A percentile compares a stretch with the other conserved stretches of the same genome.
phyloP scores from a whole-genome alignment of 164 flowering plant genomes.

The Piper longum region DNA sequence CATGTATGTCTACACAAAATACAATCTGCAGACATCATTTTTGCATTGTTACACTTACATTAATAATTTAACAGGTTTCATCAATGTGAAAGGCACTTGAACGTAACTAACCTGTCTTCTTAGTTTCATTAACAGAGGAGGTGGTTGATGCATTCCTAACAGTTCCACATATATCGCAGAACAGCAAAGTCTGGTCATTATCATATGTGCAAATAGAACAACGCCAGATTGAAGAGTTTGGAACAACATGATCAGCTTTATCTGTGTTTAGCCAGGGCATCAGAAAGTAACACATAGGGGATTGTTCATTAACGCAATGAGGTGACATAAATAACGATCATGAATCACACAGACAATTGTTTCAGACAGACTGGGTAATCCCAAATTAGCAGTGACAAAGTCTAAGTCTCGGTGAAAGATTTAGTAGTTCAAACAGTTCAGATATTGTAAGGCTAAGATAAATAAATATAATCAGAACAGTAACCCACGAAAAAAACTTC shows the following conservation, averaged over 20 bases:
- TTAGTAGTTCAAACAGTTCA: no score
- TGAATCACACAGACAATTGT: no score
- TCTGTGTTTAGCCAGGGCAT: conserved; percentile 3
- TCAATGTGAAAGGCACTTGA: background rate
- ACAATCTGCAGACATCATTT: background rate
- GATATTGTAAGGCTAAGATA: no score
- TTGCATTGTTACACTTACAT: background rate
- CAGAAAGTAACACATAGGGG: background rate
- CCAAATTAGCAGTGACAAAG: background rate
- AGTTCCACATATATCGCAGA: conserved; percentile 92
- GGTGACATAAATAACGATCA: background rate
- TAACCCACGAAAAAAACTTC: no score
- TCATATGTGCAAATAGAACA: conserved; percentile 89
- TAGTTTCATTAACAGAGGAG: conserved; percentile 12
- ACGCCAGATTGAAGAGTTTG: conserved; percentile 43
- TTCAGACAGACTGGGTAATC: background rate
- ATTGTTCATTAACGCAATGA: no score
- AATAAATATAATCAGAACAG: no score
- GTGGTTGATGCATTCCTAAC: conserved; percentile 41
- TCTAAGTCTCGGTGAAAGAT: no score
- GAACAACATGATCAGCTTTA: conserved; percentile 14
- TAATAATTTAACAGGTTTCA: background rate
- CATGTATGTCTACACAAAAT: conserved; percentile 6
- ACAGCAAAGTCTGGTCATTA: conserved; percentile 49
- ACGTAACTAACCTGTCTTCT: conserved; percentile 31